phyloP scores from a whole-genome alignment of 2,329 filamentous ascomycete genomes.

The Hymenoscyphus fraxineus region DNA sequence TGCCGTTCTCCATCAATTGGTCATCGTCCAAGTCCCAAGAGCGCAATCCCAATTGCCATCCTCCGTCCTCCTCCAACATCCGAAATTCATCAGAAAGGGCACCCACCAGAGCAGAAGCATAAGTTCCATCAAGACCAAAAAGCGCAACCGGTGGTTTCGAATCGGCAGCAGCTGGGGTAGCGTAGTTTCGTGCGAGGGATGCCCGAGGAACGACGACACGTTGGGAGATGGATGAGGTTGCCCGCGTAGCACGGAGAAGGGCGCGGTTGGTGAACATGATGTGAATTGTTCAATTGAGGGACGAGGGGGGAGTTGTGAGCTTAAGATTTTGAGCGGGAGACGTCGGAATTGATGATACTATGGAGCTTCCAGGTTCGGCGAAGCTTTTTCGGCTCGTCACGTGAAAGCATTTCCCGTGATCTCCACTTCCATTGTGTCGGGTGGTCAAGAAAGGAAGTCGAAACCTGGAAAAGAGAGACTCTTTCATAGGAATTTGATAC shows the following conservation, averaged over 20 bases:
- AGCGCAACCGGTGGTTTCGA: slow-evolving; percentile 84
- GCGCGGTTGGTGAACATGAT: slow-evolving; percentile 36
- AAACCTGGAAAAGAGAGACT: not conserved
- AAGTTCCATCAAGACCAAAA: slow-evolving; percentile 96
- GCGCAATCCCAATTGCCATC: slow-evolving; percentile 10
- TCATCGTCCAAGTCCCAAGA: not conserved
- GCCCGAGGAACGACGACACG: slow-evolving; percentile 33
- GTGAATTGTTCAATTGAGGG: slow-evolving; percentile 30
- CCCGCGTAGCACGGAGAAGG: slow-evolving; percentile 32
- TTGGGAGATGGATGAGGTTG: slow-evolving; percentile 27
- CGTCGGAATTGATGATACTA: slow-evolving; percentile 13
- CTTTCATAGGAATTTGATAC: not conserved
- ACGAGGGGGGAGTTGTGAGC: slow-evolving; percentile 23
- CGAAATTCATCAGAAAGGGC: slow-evolving; percentile 3
- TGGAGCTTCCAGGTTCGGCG: slow-evolving; percentile 11
- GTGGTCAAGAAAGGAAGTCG: too few species aligned
- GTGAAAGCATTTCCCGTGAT: slow-evolving; percentile 7
- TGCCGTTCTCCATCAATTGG: not conserved
- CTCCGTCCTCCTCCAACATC: not conserved
- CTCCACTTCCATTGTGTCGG: too few species aligned
- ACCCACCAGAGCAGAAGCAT: slow-evolving; percentile 96
- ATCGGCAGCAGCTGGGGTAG: slow-evolving; percentile 56
- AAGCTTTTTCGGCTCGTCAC: slow-evolving; percentile 11
- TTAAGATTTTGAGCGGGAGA: slow-evolving; percentile 13
- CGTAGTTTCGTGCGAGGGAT: slow-evolving; percentile 71